A percentile compares a stretch with the other conserved stretches of the same genome.
These are phyloP conservation scores for Penicillium polonicum DNA, from an alignment of 2,329 filamentous ascomycete species.

Conservation along the genomic window DNA sequence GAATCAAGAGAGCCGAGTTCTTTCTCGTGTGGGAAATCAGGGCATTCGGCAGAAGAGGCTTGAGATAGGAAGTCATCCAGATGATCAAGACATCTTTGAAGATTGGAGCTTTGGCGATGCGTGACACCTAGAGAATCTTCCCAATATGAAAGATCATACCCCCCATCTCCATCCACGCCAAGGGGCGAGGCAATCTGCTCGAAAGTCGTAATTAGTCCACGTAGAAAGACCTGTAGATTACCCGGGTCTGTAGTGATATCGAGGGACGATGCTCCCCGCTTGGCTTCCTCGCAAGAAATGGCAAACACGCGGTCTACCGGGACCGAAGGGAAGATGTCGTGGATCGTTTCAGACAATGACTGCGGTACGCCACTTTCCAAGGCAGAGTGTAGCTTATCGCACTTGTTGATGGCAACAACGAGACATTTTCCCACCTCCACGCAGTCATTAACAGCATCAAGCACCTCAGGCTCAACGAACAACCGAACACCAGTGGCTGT, in stretches of 20 bases:
- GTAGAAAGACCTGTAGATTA: slow-evolving; percentile 67
- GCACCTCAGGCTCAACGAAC: slow-evolving; percentile 56
- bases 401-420: slow-evolving; percentile 62
- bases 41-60: slow-evolving; percentile 35
- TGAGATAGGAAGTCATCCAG: slow-evolving; percentile 71
- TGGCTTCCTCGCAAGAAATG: slow-evolving; percentile 71
- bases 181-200: slow-evolving; percentile 44
- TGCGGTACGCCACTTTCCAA: slow-evolving; percentile 18
- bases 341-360: slow-evolving; percentile 39
- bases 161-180: slow-evolving; percentile 34
- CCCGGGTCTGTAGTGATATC: slow-evolving; percentile 53
- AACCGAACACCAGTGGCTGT: slow-evolving; percentile 32
- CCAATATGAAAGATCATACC: slow-evolving; percentile 64
- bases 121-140: slow-evolving; percentile 87
- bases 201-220: slow-evolving; percentile 67
- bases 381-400: slow-evolving; percentile 47
- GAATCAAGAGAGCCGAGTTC: slow-evolving; percentile 1
- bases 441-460: slow-evolving; percentile 53
- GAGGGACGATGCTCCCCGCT: slow-evolving; percentile 21
- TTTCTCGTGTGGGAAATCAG: slow-evolving; percentile 14
- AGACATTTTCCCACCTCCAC: slow-evolving; percentile 52
- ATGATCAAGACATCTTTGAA: slow-evolving; percentile 69
- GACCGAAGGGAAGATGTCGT: slow-evolving; percentile 45
- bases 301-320: slow-evolving; percentile 52
- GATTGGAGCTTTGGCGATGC: slow-evolving; percentile 79